Evolutionary conservation across 1,284 basidiomycete species (phyloP).

Genomic region (Phylloboletellus chloephorus): DNA sequence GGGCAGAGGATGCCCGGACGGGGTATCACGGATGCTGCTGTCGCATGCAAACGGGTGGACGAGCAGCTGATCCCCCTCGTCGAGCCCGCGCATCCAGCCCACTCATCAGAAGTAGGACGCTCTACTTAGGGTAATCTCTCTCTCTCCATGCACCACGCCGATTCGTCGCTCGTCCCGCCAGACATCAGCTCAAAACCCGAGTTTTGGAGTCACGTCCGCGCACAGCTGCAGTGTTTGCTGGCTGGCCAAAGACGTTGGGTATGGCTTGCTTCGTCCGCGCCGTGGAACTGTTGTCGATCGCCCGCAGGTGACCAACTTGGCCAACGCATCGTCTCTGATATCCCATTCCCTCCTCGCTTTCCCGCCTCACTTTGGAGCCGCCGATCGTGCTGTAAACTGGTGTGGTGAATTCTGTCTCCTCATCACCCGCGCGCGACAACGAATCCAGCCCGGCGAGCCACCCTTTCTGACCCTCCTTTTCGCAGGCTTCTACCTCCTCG

Average conservation of each 20-base stretch:
- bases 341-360: conserved; percentile 72
- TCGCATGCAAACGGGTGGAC: conserved; percentile 3
- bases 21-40: conserved; percentile 1
- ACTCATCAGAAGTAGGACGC: neutral
- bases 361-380: conserved; percentile 58
- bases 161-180: conserved; percentile 66
- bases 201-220: conserved; percentile 73
- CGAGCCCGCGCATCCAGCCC: conserved; percentile 11
- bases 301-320: conserved; percentile 73
- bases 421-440: neutral
- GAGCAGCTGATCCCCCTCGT: conserved; percentile 8
- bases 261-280: conserved; percentile 12
- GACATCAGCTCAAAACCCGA: conserved; percentile 62
- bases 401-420: conserved; percentile 50
- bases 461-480: conserved; percentile 13
- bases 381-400: conserved; percentile 76
- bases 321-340: conserved; percentile 76
- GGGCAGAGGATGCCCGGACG: conserved; percentile 19
- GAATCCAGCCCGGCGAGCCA: neutral
- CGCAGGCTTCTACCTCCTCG: conserved; percentile 78
- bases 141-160: conserved; percentile 87
- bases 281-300: conserved; percentile 1
- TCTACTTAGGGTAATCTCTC: too few relatives aligned
- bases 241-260: conserved; percentile 76
- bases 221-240: conserved; percentile 58